phyloP scores from a whole-genome alignment of 129 eudicot genomes.

The Cynara cardunculus region DNA sequence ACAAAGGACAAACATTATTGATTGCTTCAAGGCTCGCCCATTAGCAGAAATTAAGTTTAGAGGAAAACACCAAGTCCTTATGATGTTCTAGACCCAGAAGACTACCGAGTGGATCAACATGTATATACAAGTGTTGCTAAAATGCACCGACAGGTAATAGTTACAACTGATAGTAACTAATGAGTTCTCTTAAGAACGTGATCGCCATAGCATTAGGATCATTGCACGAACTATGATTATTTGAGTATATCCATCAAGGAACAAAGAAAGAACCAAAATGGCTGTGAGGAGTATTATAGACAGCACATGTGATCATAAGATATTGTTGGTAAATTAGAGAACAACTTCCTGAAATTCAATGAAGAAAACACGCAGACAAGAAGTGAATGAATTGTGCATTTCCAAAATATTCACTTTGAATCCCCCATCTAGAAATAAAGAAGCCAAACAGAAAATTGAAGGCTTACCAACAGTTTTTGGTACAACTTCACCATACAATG shows the following conservation, averaged over 20 bases:
- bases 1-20: too few relatives aligned
- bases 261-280: background rate
- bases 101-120: too few relatives aligned
- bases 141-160: background rate
- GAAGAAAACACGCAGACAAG: background rate
- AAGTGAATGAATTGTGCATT: background rate
- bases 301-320: background rate
- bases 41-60: too few relatives aligned
- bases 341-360: background rate
- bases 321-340: background rate
- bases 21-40: too few relatives aligned
- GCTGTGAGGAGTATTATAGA: background rate
- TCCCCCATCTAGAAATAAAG: background rate
- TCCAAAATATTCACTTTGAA: background rate
- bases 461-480: slow-evolving; percentile 84
- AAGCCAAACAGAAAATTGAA: slow-evolving; percentile 16
- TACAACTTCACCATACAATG: slow-evolving; percentile 80
- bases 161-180: background rate
- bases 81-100: too few relatives aligned
- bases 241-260: too few relatives aligned
- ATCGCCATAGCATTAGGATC: too few relatives aligned
- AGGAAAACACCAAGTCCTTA: too few relatives aligned
- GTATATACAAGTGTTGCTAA: background rate
- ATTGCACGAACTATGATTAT: too few relatives aligned
- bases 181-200: too few relatives aligned